Conservation (phyloP, 2,329 filamentous ascomycete genomes). For the Calonectria pauciramosa region DNA sequence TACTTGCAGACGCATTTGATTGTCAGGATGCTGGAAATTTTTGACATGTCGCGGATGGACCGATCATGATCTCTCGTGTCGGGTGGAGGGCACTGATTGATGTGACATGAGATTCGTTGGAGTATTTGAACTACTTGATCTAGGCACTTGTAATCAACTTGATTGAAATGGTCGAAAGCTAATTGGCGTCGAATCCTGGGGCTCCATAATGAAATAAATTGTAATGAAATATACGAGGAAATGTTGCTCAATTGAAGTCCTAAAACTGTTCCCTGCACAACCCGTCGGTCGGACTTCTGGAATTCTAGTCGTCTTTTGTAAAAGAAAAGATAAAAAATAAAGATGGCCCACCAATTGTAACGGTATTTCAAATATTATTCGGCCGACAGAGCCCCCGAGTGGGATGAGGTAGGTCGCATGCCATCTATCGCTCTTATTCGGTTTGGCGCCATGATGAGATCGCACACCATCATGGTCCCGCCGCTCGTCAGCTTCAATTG, state of each 20-base stretch:
- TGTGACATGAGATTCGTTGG: neutral
- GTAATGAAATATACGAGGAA: neutral
- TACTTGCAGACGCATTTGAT: neutral
- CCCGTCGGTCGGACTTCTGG: neutral
- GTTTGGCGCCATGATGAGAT: neutral
- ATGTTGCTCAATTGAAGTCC: neutral
- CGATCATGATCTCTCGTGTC: neutral
- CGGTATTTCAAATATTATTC: neutral
- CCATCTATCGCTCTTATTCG: neutral
- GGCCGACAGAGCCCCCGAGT: neutral
- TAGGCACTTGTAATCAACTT: neutral
- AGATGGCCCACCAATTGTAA: neutral
- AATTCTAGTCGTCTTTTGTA: neutral
- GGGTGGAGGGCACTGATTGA: neutral
- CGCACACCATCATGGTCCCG: slow-evolving; percentile 1
- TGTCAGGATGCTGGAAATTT: neutral
- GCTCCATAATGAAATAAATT: no score
- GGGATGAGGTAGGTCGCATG: neutral
- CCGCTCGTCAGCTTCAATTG: neutral
- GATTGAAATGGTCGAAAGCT: neutral
- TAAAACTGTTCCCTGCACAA: neutral
- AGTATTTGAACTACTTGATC: neutral
- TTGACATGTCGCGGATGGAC: neutral
- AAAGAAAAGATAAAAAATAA: no score
- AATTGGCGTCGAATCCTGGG: no score